These are phyloP conservation scores for Spirogloea muscicola DNA, from an alignment of 139 green algal species.

Conservation along the genomic window DNA sequence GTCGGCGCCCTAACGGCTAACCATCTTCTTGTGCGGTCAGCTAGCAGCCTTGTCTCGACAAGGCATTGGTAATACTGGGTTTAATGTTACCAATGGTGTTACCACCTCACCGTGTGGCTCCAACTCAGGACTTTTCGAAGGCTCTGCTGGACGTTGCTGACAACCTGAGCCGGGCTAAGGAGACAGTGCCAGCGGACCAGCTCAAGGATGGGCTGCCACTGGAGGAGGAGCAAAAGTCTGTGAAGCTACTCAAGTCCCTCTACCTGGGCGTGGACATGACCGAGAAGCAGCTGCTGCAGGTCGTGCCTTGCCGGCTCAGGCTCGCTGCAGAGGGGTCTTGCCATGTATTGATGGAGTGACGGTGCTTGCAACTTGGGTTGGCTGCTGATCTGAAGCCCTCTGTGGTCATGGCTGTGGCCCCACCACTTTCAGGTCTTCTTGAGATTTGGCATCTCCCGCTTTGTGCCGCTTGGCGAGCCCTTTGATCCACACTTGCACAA, in stretches of 20 bases:
- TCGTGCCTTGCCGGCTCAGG: slow-evolving; percentile 23
- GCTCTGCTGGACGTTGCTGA: slow-evolving; percentile 88
- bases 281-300: slow-evolving; percentile 75
- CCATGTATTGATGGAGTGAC: no score
- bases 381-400: no score
- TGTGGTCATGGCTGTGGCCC: background rate
- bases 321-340: no score
- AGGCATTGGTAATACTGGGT: no score
- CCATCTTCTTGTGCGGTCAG: no score
- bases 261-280: slow-evolving; percentile 82
- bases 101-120: background rate
- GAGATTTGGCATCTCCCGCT: slow-evolving; percentile 68
- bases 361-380: no score
- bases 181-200: slow-evolving; percentile 60
- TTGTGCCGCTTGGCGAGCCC: slow-evolving; percentile 65
- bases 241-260: slow-evolving; percentile 64
- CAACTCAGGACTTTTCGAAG: slow-evolving; percentile 73
- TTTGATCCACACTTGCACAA: slow-evolving; percentile 96
- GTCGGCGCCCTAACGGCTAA: background rate
- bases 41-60: no score
- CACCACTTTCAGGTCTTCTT: slow-evolving; percentile 63
- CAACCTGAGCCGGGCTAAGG: slow-evolving; percentile 79
- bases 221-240: slow-evolving; percentile 47
- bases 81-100: background rate
- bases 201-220: slow-evolving; percentile 6